Evolutionary conservation across 495 filamentous ascomycete genomes (phyloP).

Genomic region (Corynascus novoguineensis): DNA sequence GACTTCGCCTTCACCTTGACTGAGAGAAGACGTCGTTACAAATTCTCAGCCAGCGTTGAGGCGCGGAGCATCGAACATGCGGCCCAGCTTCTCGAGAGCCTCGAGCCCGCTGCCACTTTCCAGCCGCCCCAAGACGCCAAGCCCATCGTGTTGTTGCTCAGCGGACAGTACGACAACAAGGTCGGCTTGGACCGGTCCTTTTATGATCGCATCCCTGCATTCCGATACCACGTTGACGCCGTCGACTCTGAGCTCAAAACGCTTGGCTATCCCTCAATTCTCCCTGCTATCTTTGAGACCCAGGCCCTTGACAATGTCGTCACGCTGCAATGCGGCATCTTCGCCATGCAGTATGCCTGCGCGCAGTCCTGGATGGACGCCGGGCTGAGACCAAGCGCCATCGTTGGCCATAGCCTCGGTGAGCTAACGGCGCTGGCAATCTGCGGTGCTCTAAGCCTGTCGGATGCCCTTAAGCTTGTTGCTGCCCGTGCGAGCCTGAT

Average conservation of each 20-base stretch:
- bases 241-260: conserved; percentile 26
- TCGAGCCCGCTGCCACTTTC: too few relatives aligned
- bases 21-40: too few relatives aligned
- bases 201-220: conserved; percentile 26
- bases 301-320: conserved; percentile 36
- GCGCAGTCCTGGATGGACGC: conserved; percentile 48
- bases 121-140: too few relatives aligned
- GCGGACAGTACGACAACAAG: too few relatives aligned
- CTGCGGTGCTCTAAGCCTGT: conserved; percentile 31
- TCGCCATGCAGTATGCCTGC: conserved; percentile 46
- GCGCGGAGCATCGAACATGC: too few relatives aligned
- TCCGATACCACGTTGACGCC: conserved; percentile 38
- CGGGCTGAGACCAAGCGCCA: conserved; percentile 32
- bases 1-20: too few relatives aligned
- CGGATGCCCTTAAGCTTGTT: conserved; percentile 40
- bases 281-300: conserved; percentile 43
- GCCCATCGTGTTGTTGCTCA: too few relatives aligned
- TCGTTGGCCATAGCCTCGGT: conserved; percentile 53
- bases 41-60: too few relatives aligned
- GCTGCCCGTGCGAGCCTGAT: conserved; percentile 38
- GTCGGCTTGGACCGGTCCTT: too few relatives aligned
- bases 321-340: conserved; percentile 41
- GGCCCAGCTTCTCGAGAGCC: too few relatives aligned
- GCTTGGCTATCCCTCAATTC: conserved; percentile 34
- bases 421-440: conserved; percentile 47